A percentile compares a stretch with the other conserved stretches of the same genome.
Conservation (phyloP, 2,329 filamentous ascomycete species). For the Seiridium cupressi region DNA sequence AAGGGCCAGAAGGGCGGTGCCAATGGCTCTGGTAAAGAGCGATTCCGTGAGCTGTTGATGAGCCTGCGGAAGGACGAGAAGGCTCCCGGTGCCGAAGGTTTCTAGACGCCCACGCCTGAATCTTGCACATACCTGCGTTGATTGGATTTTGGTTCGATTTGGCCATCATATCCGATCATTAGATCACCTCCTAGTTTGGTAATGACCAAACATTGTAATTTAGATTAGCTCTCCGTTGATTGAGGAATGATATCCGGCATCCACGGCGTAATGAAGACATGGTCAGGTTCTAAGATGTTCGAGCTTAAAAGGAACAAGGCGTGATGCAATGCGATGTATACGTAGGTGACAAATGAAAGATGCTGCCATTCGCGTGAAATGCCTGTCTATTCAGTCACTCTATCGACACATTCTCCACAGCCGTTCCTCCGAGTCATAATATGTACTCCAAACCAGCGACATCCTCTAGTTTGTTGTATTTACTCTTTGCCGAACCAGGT, state of each 20-base stretch:
- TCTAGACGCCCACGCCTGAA: constrained; percentile 35
- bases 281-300: not conserved
- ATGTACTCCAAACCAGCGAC: not conserved
- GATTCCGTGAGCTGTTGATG: constrained; percentile 86
- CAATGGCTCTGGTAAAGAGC: constrained; percentile 88
- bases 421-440: not conserved
- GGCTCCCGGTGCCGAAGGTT: constrained; percentile 64
- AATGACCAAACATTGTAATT: constrained; percentile 10
- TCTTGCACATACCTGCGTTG: constrained; percentile 16
- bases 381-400: constrained; percentile 12
- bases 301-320: not conserved
- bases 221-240: constrained; percentile 8
- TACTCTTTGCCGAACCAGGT: constrained; percentile 67
- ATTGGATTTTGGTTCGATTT: not conserved
- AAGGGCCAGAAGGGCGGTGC: constrained; percentile 87
- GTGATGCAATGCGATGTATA: not conserved
- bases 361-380: constrained; percentile 11
- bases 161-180: not conserved
- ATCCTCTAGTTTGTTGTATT: constrained; percentile 9
- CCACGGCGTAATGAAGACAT: constrained; percentile 8
- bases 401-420: constrained; percentile 9
- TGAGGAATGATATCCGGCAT: constrained; percentile 8
- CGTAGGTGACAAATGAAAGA: constrained; percentile 1
- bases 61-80: constrained; percentile 93
- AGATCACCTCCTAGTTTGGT: not conserved